Conservation (phyloP, 208 protist genomes). For the Trypanosoma rangeli region DNA sequence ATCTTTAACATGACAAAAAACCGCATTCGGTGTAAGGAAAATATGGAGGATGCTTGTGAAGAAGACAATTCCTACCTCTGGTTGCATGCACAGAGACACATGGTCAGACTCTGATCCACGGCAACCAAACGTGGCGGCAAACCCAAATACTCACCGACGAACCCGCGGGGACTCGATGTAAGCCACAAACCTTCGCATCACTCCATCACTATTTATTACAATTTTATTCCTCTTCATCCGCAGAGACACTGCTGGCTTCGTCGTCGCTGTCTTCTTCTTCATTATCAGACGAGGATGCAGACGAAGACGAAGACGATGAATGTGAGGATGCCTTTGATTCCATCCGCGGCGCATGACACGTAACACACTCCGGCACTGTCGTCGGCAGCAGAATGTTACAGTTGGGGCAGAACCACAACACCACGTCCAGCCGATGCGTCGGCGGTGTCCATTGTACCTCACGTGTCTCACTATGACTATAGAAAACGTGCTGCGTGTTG, state of each 20-base stretch:
- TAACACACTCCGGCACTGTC: constrained; percentile 73
- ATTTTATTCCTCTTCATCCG: constrained; percentile 8
- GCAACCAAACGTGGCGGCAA: neutral
- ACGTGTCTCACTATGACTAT: constrained; percentile 57
- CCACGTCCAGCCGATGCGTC: constrained; percentile 67
- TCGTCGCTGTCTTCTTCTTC: constrained; percentile 29
- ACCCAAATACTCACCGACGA: neutral
- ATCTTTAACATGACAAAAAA: neutral
- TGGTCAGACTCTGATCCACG: neutral
- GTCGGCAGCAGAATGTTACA: constrained; percentile 65
- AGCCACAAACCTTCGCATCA: neutral
- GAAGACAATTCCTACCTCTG: neutral
- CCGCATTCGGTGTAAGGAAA: neutral
- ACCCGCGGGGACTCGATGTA: neutral
- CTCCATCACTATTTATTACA: neutral
- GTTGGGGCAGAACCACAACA: constrained; percentile 77
- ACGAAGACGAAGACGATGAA: constrained; percentile 14
- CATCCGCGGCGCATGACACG: constrained; percentile 61
- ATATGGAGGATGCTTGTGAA: neutral
- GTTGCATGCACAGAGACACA: neutral
- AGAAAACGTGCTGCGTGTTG: constrained; percentile 62
- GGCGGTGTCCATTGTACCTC: constrained; percentile 71
- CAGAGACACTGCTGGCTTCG: constrained; percentile 9
- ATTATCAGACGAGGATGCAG: constrained; percentile 16
- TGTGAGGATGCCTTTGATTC: constrained; percentile 29